Evolutionary conservation across 192 early-diverging fungal genomes (phyloP).

Genomic region (Linnemannia zychae): DNA sequence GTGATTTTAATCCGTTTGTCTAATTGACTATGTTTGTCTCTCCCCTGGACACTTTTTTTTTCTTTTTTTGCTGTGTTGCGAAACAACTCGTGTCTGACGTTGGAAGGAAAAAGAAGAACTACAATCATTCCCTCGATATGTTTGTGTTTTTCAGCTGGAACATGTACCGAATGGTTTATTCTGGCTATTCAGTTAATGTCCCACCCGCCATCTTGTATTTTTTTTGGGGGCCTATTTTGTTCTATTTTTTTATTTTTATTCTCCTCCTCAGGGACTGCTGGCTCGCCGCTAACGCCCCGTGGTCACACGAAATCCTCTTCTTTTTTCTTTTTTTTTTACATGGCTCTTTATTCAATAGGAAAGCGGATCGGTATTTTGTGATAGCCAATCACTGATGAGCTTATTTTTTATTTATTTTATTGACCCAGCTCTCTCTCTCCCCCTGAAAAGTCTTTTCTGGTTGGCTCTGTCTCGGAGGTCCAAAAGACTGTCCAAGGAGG

Average conservation of each 20-base stretch:
- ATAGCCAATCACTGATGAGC: neutral
- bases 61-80: neutral
- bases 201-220: no score
- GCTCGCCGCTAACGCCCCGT: no score
- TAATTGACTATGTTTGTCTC: neutral
- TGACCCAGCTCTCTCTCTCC: neutral
- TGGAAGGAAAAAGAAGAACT: neutral
- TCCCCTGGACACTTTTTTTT: neutral
- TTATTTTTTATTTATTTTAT: neutral
- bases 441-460: constrained; percentile 1
- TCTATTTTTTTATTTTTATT: no score
- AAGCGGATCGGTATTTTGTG: neutral
- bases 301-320: no score
- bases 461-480: neutral
- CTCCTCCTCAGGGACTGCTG: no score
- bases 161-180: no score
- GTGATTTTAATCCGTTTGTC: neutral
- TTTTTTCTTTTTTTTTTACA: neutral
- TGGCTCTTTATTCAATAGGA: neutral
- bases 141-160: no score
- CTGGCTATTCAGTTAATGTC: no score
- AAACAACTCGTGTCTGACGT: constrained; percentile 6
- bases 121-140: no score
- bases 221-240: no score
- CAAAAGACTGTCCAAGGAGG: neutral